These are phyloP conservation scores for Fusarium ambrosium DNA, from an alignment of 2,329 filamentous ascomycete species.

Conservation along the genomic window DNA sequence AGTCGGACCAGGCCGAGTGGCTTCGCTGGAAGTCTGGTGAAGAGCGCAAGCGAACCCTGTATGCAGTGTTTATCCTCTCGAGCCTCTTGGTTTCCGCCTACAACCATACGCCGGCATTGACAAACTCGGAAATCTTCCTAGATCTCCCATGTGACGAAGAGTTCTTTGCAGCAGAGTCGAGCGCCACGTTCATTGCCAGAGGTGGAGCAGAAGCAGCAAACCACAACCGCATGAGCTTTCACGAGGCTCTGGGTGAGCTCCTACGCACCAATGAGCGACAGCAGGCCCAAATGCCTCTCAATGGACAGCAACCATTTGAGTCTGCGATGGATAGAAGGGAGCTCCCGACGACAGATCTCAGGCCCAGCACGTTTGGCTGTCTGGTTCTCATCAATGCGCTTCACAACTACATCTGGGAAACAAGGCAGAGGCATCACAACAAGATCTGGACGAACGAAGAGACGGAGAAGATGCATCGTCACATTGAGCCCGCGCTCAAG, in stretches of 20 bases:
- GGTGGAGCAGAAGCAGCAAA: slow-evolving; percentile 79
- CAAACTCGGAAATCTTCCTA: slow-evolving; percentile 92
- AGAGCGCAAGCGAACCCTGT: slow-evolving; percentile 93
- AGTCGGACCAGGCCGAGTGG: slow-evolving; percentile 74
- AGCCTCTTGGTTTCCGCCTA: slow-evolving; percentile 93
- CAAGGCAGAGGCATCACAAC: slow-evolving; percentile 88
- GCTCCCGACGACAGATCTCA: slow-evolving; percentile 72
- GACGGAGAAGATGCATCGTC: slow-evolving; percentile 94
- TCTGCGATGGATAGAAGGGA: slow-evolving; percentile 52
- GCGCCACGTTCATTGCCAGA: slow-evolving; percentile 83
- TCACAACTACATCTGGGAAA: slow-evolving; percentile 99
- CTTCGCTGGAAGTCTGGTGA: slow-evolving; percentile 88
- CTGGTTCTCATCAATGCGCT: slow-evolving; percentile 92
- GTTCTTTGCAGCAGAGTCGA: slow-evolving; percentile 85
- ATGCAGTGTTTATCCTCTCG: slow-evolving; percentile 90
- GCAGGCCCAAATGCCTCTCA: slow-evolving; percentile 64
- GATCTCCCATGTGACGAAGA: slow-evolving; percentile 95
- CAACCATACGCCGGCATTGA: slow-evolving; percentile 90
- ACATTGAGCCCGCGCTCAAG: slow-evolving; percentile 92
- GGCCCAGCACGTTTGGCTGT: slow-evolving; percentile 92
- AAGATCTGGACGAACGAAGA: slow-evolving; percentile 92
- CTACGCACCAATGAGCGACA: slow-evolving; percentile 80
- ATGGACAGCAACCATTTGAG: slow-evolving; percentile 31
- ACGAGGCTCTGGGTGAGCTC: slow-evolving; percentile 83
- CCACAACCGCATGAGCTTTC: slow-evolving; percentile 82